Base-by-base conservation (phyloP, 371 early-diverging fungal genomes). In the Dichotomocladium elegans region DNA sequence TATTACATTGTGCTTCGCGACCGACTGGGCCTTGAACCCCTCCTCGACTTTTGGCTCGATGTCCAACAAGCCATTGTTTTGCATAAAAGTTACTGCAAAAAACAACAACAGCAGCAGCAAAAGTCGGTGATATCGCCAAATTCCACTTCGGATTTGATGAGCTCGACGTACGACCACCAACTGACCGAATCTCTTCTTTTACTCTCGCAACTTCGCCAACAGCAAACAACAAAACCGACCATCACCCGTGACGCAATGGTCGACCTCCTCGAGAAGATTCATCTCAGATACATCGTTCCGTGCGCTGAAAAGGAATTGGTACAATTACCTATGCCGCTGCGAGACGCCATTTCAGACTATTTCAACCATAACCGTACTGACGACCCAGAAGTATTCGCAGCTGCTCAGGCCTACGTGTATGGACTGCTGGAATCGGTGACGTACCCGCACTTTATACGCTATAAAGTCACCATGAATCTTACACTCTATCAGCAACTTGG, bases 11-110 rank as follows among this genome's bases (percentile, higher is more conserved):
- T 79, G 25, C 64, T 86, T 63, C 70, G 84, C 40, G 85, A 86
- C 44, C 52, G 72, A 35, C 61, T 82, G 24, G 67, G 64, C 14
- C 52, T 78, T 5, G 79, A 77, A 19, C 75, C 69, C 28, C 58
- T 82, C 30, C 58, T 86, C 14, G 87, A 86, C 63, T 86, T 86
- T 53, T 86, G 83, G 81, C 52, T 86, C 25, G 87, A 86, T 66
- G 79, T 86, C 24, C 71, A 77, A 14, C 82, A 81, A 31, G 85
- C 82, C 21, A 72, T 76, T 26, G 60, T 75, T 0, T 55, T 83
- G n/a, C 78, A 83, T 58, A 59, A 67, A 53, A 56, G 74, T 1
- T 85, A 81, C 53, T 19, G 66, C 3, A 66, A 62, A 51, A 51
- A 70, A 11, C 54, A 53, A 43, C 27, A 25, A 42, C 19, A 35